Base-by-base conservation (phyloP, 2,329 filamentous ascomycete genomes). In the Blastomyces emzantsi region DNA sequence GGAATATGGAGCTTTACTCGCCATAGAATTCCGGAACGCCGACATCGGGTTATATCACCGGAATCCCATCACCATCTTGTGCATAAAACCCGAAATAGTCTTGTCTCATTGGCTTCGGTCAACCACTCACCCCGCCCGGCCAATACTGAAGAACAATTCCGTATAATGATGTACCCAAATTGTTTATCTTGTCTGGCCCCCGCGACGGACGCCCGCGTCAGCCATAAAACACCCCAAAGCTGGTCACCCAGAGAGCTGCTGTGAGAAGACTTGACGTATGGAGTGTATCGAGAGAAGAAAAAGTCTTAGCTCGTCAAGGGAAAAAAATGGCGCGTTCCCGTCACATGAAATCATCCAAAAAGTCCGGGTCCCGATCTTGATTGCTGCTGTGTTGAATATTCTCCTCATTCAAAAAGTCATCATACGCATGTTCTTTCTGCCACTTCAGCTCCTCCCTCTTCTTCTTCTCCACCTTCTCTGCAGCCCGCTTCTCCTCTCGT, bases 361-460 rank as follows among this genome's bases (percentile, higher is more conserved):
- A 80, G 65, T 90, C 81, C 65, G 86, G 84, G 66, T 83, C 82
- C 17, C 91, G 85, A 72, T 96, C 87, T 77, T 97, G 90, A 76
- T 99, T 99, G 78, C 88, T 96, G 63, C 86, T 86, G 28, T 76
- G 78, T 54, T 86, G 86, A 79, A 96, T 82, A 70, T 89, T 88
- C 64, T 96, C 90, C 62, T 95, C 91, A 4, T 84, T 86, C 75
- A 96, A 92, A 62, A 97, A 77, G 57, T 96, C 92, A 73, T 97
- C 94, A 75, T 99, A 99, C 1, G 92, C 93, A 77, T 99, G 93
- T n/a, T 96, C 92, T 78, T 94, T 94, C 77, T 96, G 90, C 83
- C 87, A 96, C 76, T 95, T 95, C 78, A 93, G 85, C 76, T 95
- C 88, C 76, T 90, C 89, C 67, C 90, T 84, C 79, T 97, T 90